Conservation (phyloP, 768 basidiomycete species). For the Boletus coccyginus region DNA sequence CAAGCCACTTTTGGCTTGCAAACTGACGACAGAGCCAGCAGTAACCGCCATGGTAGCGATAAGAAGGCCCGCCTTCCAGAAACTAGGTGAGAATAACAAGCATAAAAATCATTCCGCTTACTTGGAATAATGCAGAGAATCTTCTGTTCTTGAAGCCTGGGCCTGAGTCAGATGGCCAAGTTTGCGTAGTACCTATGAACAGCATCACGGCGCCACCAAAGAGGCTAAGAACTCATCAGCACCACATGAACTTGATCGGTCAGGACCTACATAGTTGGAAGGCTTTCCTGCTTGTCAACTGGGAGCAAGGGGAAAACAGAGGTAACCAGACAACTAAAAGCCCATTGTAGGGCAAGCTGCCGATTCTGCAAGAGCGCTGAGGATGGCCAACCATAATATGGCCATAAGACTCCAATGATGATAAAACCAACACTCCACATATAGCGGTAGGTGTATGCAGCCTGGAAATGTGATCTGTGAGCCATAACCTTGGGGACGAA, state of each 20-base stretch:
- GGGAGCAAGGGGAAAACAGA: conserved; percentile 68
- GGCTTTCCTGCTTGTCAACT: conserved; percentile 68
- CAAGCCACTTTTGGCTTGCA: conserved; percentile 66
- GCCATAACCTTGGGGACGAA: not conserved
- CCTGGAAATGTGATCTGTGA: conserved; percentile 34
- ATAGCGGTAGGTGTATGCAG: conserved; percentile 66
- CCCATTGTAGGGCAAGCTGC: conserved; percentile 42
- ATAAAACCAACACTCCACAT: conserved; percentile 72
- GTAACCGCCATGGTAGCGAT: conserved; percentile 51
- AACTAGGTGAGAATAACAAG: not conserved
- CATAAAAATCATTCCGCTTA: conserved; percentile 2
- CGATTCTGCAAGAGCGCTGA: conserved; percentile 25
- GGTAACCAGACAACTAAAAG: conserved; percentile 46
- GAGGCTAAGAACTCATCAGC: conserved; percentile 34
- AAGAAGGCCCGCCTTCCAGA: conserved; percentile 43
- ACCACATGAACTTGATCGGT: not conserved
- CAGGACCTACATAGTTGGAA: conserved; percentile 53
- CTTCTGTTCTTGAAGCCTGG: not conserved
- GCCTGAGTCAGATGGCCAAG: conserved; percentile 3
- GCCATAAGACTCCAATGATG: conserved; percentile 65
- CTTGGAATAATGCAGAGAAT: conserved; percentile 21
- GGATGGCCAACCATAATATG: conserved; percentile 48
- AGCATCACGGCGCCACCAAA: conserved; percentile 49
- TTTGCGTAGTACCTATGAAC: conserved; percentile 28
- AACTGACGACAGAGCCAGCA: conserved; percentile 50